Conservation (phyloP, 176 grass and related monocot species). For the Oryza australiensis region DNA sequence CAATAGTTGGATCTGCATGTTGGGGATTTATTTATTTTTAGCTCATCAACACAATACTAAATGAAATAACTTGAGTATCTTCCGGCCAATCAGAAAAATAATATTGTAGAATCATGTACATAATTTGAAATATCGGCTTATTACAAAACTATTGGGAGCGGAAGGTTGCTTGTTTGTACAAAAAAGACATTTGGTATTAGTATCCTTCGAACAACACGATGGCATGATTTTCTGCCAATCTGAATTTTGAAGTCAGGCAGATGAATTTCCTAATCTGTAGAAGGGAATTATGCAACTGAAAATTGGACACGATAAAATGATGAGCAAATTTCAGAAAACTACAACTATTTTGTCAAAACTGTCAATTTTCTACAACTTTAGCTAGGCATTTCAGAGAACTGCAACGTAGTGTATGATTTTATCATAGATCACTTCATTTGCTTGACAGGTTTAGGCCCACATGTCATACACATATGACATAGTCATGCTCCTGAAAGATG, state of each 20-base stretch:
- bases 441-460: too few species aligned
- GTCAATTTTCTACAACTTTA: too few species aligned
- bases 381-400: too few species aligned
- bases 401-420: too few species aligned
- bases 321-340: too few species aligned
- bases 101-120: neutral
- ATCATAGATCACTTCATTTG: too few species aligned
- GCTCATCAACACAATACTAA: neutral
- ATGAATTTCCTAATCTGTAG: neutral
- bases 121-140: neutral
- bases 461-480: too few species aligned
- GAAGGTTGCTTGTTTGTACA: neutral
- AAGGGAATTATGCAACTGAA: neutral
- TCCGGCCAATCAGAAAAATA: neutral
- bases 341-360: too few species aligned
- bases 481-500: too few species aligned
- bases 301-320: neutral
- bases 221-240: neutral
- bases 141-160: neutral
- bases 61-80: neutral
- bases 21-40: neutral
- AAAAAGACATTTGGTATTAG: neutral
- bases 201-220: neutral
- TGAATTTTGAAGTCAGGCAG: neutral
- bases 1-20: neutral